These are phyloP conservation scores for Calonectria montana DNA, from an alignment of 2,329 filamentous ascomycete genomes.

Conservation along the genomic window DNA sequence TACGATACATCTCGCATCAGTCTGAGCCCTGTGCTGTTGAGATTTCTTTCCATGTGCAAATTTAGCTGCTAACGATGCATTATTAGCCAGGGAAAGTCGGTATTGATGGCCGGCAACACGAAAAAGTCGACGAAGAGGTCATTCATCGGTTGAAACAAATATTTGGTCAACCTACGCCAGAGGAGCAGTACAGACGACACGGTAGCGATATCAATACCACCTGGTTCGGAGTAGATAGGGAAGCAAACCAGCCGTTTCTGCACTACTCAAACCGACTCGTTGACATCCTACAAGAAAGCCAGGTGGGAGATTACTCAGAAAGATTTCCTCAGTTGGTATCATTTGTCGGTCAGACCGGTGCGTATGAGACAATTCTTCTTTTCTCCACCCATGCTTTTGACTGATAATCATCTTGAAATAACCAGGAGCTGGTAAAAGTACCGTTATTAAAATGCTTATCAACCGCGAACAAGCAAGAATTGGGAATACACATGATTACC, in stretches of 20 bases:
- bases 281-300: conserved; percentile 10
- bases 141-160: neutral
- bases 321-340: conserved; percentile 20
- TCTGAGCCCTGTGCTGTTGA: neutral
- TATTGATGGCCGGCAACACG: conserved; percentile 8
- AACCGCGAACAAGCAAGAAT: conserved; percentile 4
- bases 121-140: conserved; percentile 4
- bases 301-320: neutral
- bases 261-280: conserved; percentile 17
- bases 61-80: neutral
- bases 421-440: conserved; percentile 10
- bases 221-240: conserved; percentile 11
- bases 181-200: conserved; percentile 5
- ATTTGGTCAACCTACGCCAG: neutral
- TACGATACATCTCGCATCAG: neutral
- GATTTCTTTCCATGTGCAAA: neutral
- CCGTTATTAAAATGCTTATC: conserved; percentile 15
- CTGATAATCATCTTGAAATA: neutral
- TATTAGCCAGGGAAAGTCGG: conserved; percentile 3
- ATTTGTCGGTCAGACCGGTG: conserved; percentile 8
- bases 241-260: conserved; percentile 15
- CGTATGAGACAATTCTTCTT: neutral
- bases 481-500: neutral
- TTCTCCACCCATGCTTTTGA: neutral
- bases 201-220: conserved; percentile 8